Evolutionary conservation across 495 filamentous ascomycete species (phyloP), one percentile per base, ranked within the genome.

Genomic region (Talaromyces stipitatus): DNA sequence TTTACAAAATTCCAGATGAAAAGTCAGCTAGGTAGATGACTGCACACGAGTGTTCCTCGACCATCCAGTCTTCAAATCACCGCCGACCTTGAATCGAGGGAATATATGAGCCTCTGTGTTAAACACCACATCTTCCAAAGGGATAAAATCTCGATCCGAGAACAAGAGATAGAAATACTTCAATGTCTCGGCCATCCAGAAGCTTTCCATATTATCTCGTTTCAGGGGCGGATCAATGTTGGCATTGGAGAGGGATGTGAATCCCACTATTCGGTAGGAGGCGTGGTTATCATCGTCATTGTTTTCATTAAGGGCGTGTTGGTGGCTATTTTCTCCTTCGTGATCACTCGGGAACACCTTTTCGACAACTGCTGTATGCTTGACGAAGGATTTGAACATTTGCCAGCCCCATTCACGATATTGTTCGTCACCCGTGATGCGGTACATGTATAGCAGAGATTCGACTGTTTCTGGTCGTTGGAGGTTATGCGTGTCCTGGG

Each of bases 381-480:
- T 84, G 65, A 92, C 74, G 68, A 99, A 97, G 1, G 85, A 82
- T 72, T 92, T 85, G 75, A 99, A 99, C 82, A 97, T 97, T 60
- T 95, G 85, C 94, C 94, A 99, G 7, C 95, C 94, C 94, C 94
- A 97, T 59, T 96, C 81, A 12, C 94, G 83, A 69, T 99, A 99
- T 60, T 82, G 89, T 24, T 81, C 77, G 57, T 99, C 92, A 27
- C 89, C 91, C 16, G 94, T 99, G 66, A 99, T 92, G 54, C 94
- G 85, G 87, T 92, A 99, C 91, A 99, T 95, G 72, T 97, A 94
- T 69, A 97, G 91, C 50, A 99, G 75, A 54, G 87, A 92, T 70
- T 97, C 94, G 43, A 97, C 84, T 0, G 94, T 96, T 70, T 97
- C 95, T 4, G 94, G 94, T 24, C 94, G 82, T 73, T 96, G 94